These are phyloP conservation scores for Aspergillus nidulans DNA, from an alignment of 495 filamentous ascomycete genomes.

Conservation along the genomic window DNA sequence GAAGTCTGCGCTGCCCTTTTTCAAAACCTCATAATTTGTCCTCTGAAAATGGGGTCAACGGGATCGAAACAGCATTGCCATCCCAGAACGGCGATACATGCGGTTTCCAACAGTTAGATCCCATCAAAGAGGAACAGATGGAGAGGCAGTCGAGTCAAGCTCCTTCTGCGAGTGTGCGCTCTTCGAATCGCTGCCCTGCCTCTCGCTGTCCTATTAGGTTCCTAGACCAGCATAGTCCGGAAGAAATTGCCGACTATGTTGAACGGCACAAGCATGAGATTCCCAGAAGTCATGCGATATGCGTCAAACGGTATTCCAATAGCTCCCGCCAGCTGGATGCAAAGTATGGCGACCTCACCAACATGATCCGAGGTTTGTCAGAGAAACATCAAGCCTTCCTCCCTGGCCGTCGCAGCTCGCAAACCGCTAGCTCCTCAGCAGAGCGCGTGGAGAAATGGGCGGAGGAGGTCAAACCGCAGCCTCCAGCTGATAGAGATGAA, in stretches of 20 bases:
- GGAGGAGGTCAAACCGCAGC: conserved; percentile 54
- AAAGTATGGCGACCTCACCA: conserved; percentile 84
- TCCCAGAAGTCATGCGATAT: conserved; percentile 84
- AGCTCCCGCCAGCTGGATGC: conserved; percentile 80
- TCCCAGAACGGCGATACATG: conserved; percentile 29
- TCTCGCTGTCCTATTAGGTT: conserved; percentile 84
- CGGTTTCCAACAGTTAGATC: conserved; percentile 37
- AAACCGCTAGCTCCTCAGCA: conserved; percentile 38
- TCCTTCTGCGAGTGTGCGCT: conserved; percentile 31
- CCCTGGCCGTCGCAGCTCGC: conserved; percentile 43
- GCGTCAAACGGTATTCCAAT: conserved; percentile 78
- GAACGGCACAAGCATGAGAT: conserved; percentile 91
- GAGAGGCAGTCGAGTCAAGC: conserved; percentile 36
- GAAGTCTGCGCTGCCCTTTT: conserved; percentile 44
- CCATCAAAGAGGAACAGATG: conserved; percentile 42
- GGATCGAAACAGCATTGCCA: conserved; percentile 24
- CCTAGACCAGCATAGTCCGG: conserved; percentile 81
- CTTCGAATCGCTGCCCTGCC: conserved; percentile 71
- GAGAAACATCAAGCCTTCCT: conserved; percentile 78
- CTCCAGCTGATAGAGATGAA: conserved; percentile 33
- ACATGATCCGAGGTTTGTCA: conserved; percentile 84
- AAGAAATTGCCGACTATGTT: conserved; percentile 85
- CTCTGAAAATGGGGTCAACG: conserved; percentile 27
- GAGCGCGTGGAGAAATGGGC: conserved; percentile 78
- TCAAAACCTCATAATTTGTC: conserved; percentile 31